Conservation (phyloP, 768 basidiomycete species). For the Naganishia vishniacii region DNA sequence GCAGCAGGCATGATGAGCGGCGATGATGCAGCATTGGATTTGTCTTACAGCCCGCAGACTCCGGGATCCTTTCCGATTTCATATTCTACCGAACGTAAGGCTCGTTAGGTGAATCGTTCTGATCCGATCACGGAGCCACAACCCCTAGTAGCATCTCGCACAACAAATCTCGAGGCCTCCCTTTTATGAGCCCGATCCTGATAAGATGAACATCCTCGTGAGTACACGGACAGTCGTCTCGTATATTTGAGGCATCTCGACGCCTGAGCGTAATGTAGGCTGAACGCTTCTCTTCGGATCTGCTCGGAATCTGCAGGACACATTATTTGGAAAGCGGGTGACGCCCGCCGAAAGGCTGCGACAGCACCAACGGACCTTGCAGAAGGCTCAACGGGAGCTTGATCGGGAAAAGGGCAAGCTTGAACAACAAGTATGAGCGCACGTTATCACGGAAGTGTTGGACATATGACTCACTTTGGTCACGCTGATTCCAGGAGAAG, state of each 20-base stretch:
- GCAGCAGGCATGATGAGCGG: no score
- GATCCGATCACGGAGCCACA: no score
- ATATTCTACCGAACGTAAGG: no score
- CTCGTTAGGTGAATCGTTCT: no score
- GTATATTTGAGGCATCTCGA: background rate
- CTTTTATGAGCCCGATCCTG: no score
- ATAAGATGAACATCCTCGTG: constrained; percentile 51
- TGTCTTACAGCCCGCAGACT: no score
- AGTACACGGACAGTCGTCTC: constrained; percentile 32
- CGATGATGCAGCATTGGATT: no score
- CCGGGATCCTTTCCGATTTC: no score
- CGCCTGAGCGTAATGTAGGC: background rate
- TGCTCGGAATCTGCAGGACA: constrained; percentile 61
- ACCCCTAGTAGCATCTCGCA: no score
- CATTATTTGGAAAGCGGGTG: constrained; percentile 85
- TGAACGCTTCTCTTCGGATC: no score
- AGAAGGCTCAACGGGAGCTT: constrained; percentile 95
- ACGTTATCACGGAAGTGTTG: no score
- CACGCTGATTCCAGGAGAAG: constrained; percentile 60
- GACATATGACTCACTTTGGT: background rate
- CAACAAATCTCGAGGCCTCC: no score
- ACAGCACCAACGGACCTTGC: constrained; percentile 90
- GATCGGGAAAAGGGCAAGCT: constrained; percentile 91
- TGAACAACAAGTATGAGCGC: constrained; percentile 61
- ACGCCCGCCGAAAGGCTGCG: constrained; percentile 95